phyloP scores from a whole-genome alignment of 106 monocot species.

The Xerophyta viscosa region DNA sequence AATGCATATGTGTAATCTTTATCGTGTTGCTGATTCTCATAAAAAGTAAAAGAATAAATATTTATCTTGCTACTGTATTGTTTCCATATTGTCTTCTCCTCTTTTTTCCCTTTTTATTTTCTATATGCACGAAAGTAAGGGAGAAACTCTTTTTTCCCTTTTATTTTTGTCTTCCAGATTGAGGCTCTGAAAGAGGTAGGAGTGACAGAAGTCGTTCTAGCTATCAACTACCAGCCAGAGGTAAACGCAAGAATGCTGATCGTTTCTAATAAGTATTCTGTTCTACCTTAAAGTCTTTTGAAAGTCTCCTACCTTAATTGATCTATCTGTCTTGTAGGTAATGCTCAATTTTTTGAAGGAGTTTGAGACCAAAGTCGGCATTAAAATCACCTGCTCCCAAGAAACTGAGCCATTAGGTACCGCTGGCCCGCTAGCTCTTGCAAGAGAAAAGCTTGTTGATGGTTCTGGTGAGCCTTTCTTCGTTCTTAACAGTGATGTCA shows the following conservation, averaged over 20 bases:
- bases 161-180: conserved; percentile 23
- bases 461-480: conserved; percentile 38
- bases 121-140: too few species aligned
- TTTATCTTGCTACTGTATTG: too few species aligned
- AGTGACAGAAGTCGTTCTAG: conserved; percentile 57
- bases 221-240: conserved; percentile 63
- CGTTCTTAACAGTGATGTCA: conserved; percentile 73
- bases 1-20: too few species aligned
- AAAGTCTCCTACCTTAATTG: too few species aligned
- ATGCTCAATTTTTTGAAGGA: conserved; percentile 82
- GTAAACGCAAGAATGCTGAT: conserved; percentile 6
- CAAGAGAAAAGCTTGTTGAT: conserved; percentile 54
- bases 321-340: conserved; percentile 35
- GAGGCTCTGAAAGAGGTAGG: conserved; percentile 62
- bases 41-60: too few species aligned
- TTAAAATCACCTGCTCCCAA: conserved; percentile 84
- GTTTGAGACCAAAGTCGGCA: conserved; percentile 56
- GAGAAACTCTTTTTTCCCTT: too few species aligned
- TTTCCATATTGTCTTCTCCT: too few species aligned
- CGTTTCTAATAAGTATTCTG: too few species aligned
- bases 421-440: conserved; percentile 75
- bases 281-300: too few species aligned
- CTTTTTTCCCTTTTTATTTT: too few species aligned
- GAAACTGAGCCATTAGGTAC: conserved; percentile 82
- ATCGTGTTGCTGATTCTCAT: too few species aligned